Conservation (phyloP, 2,329 filamentous ascomycete genomes). For the Xylariaceae sp. region DNA sequence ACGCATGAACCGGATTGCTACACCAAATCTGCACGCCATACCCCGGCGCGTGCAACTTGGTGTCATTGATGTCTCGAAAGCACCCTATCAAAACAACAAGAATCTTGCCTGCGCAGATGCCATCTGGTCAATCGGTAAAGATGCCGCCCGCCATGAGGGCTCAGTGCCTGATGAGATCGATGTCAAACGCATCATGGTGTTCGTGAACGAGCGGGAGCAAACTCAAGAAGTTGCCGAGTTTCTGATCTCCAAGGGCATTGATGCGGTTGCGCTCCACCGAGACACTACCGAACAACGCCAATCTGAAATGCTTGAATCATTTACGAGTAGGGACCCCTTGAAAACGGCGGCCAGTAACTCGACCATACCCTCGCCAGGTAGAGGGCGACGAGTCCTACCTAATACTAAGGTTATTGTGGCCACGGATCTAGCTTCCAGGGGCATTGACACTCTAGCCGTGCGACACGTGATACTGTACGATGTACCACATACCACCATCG, state of each 20-base stretch:
- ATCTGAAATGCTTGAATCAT: constrained; percentile 70
- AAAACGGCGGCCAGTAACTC: constrained; percentile 15
- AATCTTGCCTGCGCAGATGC: constrained; percentile 89
- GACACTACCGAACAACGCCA: constrained; percentile 78
- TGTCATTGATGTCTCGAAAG: constrained; percentile 84
- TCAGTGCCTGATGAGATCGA: constrained; percentile 52
- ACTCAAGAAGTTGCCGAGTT: constrained; percentile 77
- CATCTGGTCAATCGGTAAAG: constrained; percentile 88
- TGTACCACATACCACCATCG: constrained; percentile 95
- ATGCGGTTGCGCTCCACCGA: constrained; percentile 78
- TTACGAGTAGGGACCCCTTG: constrained; percentile 53
- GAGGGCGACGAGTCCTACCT: constrained; percentile 49
- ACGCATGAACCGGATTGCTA: constrained; percentile 79
- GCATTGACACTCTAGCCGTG: constrained; percentile 90
- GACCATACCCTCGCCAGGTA: constrained; percentile 20
- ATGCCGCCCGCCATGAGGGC: constrained; percentile 57
- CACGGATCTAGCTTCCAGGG: constrained; percentile 86
- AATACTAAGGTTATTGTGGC: constrained; percentile 91
- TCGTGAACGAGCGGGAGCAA: constrained; percentile 93
- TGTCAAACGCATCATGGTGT: constrained; percentile 84
- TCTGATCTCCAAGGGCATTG: constrained; percentile 78
- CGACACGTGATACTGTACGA: constrained; percentile 92
- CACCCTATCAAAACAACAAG: constrained; percentile 94
- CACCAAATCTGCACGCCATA: constrained; percentile 93
- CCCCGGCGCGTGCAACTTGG: constrained; percentile 90